Conservation (phyloP, 148 eudicot species). For the Polygonum maritimum region DNA sequence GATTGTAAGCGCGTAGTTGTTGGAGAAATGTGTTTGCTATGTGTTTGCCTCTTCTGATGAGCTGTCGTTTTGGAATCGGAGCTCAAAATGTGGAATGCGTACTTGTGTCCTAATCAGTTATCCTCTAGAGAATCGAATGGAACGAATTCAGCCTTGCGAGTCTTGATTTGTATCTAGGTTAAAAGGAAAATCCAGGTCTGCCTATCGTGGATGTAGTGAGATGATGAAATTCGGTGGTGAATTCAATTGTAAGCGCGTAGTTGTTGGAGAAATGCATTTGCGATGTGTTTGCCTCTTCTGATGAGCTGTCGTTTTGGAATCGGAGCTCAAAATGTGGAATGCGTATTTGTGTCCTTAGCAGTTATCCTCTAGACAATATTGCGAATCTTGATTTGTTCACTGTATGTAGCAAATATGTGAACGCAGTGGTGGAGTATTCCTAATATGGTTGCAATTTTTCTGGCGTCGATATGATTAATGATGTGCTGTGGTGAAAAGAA, state of each 20-base stretch:
- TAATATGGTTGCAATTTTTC: no score
- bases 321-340: background rate
- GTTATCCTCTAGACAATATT: no score
- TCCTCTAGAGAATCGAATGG: no score
- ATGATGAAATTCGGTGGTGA: background rate
- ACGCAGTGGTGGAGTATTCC: background rate
- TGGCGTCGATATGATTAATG: no score
- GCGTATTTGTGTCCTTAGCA: background rate
- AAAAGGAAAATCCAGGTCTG: background rate
- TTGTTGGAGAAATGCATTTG: background rate
- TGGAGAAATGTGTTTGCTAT: background rate
- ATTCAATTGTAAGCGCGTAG: background rate
- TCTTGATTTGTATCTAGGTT: background rate
- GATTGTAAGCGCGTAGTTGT: background rate
- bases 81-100: background rate
- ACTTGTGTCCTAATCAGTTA: no score
- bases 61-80: background rate
- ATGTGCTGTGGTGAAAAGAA: background rate
- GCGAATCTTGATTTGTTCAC: background rate
- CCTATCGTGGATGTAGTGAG: background rate
- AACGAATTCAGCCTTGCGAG: no score
- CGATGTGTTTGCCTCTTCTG: background rate
- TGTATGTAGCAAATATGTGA: background rate
- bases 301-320: background rate
- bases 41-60: background rate